Conservation (phyloP, 2,329 filamentous ascomycete species). For the Monosporascus ibericus region DNA sequence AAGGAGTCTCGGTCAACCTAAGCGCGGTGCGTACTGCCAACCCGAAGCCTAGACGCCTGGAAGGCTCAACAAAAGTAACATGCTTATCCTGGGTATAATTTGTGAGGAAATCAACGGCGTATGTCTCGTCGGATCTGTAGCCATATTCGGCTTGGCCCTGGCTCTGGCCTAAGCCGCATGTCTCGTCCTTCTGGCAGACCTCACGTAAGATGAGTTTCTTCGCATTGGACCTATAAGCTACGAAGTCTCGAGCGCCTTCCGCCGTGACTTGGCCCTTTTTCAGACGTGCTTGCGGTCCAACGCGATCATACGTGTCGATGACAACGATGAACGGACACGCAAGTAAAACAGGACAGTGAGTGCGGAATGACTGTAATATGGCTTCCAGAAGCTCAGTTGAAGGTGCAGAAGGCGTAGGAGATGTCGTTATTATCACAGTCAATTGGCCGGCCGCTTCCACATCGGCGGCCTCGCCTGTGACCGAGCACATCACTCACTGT, state of each 20-base stretch:
- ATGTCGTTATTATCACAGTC: constrained; percentile 48
- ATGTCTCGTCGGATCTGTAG: constrained; percentile 27
- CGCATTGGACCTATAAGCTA: constrained; percentile 41
- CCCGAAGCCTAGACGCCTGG: constrained; percentile 43
- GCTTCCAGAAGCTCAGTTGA: constrained; percentile 44
- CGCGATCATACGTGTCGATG: constrained; percentile 45
- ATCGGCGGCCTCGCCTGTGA: neutral
- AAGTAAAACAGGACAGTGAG: constrained; percentile 34
- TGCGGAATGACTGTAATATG: constrained; percentile 39
- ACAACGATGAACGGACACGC: constrained; percentile 43
- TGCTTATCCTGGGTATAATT: constrained; percentile 27
- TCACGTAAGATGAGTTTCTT: constrained; percentile 32
- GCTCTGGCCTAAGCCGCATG: constrained; percentile 6
- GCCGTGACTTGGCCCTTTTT: constrained; percentile 49
- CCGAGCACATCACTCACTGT: neutral
- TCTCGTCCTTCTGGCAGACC: constrained; percentile 11
- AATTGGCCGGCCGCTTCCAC: constrained; percentile 14
- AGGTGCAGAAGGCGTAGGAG: constrained; percentile 48
- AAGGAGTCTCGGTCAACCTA: constrained; percentile 38
- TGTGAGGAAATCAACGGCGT: constrained; percentile 31
- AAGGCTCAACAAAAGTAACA: constrained; percentile 44
- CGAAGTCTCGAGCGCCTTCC: constrained; percentile 35
- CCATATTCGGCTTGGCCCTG: constrained; percentile 42
- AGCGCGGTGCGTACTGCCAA: constrained; percentile 48
- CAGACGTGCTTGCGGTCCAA: constrained; percentile 36